Percentiles rank a stretch among this genome's conserved stretches.
Conservation (phyloP, 208 protist genomes). For the Crithidia thermophila region DNA sequence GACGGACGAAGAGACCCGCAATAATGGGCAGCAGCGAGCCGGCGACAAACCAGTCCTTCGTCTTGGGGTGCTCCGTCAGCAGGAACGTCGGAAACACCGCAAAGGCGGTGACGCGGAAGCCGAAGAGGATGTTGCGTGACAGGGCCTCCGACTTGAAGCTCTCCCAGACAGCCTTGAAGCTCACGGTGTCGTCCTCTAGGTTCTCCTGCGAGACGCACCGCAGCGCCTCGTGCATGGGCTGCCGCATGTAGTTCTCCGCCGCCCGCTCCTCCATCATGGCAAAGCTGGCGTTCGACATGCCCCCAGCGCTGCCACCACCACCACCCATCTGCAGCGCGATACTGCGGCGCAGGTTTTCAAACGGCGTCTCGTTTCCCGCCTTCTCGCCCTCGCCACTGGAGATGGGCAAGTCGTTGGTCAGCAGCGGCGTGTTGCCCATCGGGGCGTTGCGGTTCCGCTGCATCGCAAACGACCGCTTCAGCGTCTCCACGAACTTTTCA, state of each 20-base stretch:
- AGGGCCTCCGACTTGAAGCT: constrained; percentile 35
- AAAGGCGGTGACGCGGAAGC: constrained; percentile 51
- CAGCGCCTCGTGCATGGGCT: constrained; percentile 29
- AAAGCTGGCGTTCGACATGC: background rate
- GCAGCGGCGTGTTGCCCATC: background rate
- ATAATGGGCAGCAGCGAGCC: constrained; percentile 39
- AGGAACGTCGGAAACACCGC: constrained; percentile 46
- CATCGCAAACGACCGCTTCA: constrained; percentile 23
- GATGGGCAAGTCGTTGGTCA: background rate
- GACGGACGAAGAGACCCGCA: constrained; percentile 34
- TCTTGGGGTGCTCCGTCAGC: constrained; percentile 35
- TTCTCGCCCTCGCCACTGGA: background rate
- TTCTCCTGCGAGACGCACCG: constrained; percentile 14
- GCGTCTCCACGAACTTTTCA: constrained; percentile 23
- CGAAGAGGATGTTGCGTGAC: constrained; percentile 38
- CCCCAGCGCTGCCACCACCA: background rate
- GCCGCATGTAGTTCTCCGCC: constrained; percentile 8
- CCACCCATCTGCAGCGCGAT: background rate
- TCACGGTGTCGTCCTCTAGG: constrained; percentile 43
- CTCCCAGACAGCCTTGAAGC: constrained; percentile 37
- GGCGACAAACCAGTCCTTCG: constrained; percentile 35
- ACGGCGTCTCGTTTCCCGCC: background rate
- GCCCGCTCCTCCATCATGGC: constrained; percentile 9
- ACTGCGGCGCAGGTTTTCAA: background rate
- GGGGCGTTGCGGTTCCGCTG: constrained; percentile 6